Base-by-base conservation (phyloP, 2,329 filamentous ascomycete species). In the Hortaea werneckii region DNA sequence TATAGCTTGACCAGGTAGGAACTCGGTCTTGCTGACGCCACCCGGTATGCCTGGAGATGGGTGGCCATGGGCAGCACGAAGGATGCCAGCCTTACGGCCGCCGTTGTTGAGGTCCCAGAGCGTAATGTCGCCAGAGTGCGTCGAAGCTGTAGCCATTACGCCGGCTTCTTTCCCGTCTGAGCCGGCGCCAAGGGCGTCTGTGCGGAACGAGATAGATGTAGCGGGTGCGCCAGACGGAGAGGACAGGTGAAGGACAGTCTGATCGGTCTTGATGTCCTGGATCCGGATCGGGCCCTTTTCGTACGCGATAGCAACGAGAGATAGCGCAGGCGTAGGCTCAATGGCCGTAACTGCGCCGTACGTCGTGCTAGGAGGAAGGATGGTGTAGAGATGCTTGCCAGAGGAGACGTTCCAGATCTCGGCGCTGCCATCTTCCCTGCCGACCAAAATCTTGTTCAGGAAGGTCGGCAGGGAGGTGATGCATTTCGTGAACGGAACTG, bases 371-470 rank as follows among this genome's bases (percentile, higher is more conserved):
- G 85, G 82, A 1, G 92, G 85, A 10, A 92, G 71, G 43, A 98
- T 82, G 1, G 88, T 94, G 65, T 95, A 94, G 28, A 98, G 79
- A 44, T 95, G 74, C 65, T 94, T 95, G 41, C 75, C 89, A 3
- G 87, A 95, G 62, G 85, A 94, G 50, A 98, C 73, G 61, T 98
- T 98, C 90, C 92, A 98, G 42, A 98, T 94, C 61, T 98, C 92
- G 6, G 95, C 82, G 65, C 82, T 84, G 5, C 92, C 92, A 63
- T 98, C 88, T 52, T 78, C 78, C 57, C 87, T 82, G 7, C 87
- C 94, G 2, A 87, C 85, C 54, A 96, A 87, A 39, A 98, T 78
- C 67, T 98, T 98, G 73, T 98, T 98, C 50, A 98, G 68, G 65
- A 88, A 94, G 0, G 92, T 96, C 1, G 90, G 89, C 83, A 96